Conservation (phyloP, 768 basidiomycete genomes). For the Leccinum uliginosum region DNA sequence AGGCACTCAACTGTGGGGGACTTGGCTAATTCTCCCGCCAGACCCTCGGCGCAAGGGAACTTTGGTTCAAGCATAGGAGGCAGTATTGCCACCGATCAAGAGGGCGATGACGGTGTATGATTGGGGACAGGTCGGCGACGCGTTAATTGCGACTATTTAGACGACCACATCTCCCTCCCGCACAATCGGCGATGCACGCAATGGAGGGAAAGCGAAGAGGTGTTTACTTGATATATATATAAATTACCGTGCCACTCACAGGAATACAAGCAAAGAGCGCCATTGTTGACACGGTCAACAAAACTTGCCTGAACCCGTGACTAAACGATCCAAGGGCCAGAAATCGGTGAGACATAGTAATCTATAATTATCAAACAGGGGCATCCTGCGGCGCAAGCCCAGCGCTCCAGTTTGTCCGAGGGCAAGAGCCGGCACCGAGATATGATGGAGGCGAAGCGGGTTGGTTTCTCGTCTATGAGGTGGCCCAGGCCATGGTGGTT, state of each 20-base stretch:
- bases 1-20: background rate
- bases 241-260: slow-evolving; percentile 8
- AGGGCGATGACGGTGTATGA: slow-evolving; percentile 11
- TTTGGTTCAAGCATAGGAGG: slow-evolving; percentile 9
- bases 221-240: slow-evolving; percentile 9
- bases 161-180: slow-evolving; percentile 9
- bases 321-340: slow-evolving; percentile 1
- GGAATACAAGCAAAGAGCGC: slow-evolving; percentile 1
- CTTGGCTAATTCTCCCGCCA: slow-evolving; percentile 5
- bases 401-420: slow-evolving; percentile 6
- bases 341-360: slow-evolving; percentile 16
- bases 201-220: slow-evolving; percentile 11
- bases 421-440: slow-evolving; percentile 25
- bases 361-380: slow-evolving; percentile 4
- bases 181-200: slow-evolving; percentile 20
- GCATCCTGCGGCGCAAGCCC: slow-evolving; percentile 17
- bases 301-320: slow-evolving; percentile 7
- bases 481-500: no score
- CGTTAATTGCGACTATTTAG: slow-evolving; percentile 15
- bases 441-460: slow-evolving; percentile 3
- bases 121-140: slow-evolving; percentile 28
- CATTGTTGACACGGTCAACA: slow-evolving; percentile 11
- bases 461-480: background rate
- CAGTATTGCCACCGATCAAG: slow-evolving; percentile 24
- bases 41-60: slow-evolving; percentile 10